Evolutionary conservation across 495 filamentous ascomycete genomes (phyloP), one percentile per base, ranked within the genome.

Genomic region (Glonium stellatum): DNA sequence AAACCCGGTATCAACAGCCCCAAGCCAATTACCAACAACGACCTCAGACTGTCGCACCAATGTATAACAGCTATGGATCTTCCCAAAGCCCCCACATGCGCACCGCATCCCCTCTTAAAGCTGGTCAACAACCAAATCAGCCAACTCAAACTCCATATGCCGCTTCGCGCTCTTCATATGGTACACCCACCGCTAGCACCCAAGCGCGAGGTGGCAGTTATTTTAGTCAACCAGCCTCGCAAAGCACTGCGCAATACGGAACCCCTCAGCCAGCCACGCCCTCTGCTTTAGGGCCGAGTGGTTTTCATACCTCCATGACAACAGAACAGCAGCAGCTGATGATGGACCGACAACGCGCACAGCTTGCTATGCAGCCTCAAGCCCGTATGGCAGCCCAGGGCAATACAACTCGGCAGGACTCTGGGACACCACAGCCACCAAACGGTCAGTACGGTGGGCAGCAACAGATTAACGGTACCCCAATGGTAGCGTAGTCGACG

Each of bases 291-390:
- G 68, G 66, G 21, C 67, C 64, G n/a, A 64, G 59, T 48, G 65
- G 64, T 13, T 70, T 60, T 44, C 57, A 64, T 27, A 67, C 66
- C 11, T 54, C 52, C 31, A 63, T 71, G 55, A 59, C 52, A 15
- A 49, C 68, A 6, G 66, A 60, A 50, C 57, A 69, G 34, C 70
- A 72, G 57, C 70, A 71, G 56, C 46, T 66, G 42, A 66, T 73
- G 52, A 58, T 69, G 55, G 69, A 71, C 15, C 62, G 70, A 21
- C 65, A 73, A 50, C 60, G 68, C 31, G 67, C 67, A 23, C 64
- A 67, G 42, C 35, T 68, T 6, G 67, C 67, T 9, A 52, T 54
- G 27, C 71, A 73, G 57, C 58, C 61, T 15, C 62, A 65, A 55
- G 62, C 65, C 4, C 54, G 65, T 3, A 18, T 65, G 27, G 65